phyloP scores from a whole-genome alignment of 108 stramenopile genomes.

The Cyclostephanos invisitatus region DNA sequence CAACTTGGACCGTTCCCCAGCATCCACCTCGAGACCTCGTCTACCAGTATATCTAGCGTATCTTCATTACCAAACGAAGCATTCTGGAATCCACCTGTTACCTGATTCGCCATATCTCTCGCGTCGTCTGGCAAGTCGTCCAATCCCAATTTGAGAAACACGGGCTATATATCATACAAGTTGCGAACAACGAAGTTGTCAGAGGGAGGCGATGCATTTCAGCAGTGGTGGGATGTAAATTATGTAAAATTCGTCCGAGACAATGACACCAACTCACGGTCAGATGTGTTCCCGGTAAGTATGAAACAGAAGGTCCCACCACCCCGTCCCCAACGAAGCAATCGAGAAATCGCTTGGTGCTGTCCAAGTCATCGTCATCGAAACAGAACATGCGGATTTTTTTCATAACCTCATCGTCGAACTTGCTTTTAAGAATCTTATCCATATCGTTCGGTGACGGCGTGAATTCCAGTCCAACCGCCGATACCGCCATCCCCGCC shows the following conservation, averaged over 20 bases:
- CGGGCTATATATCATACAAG: conserved; percentile 50
- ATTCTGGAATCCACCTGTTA: conserved; percentile 72
- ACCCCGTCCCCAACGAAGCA: conserved; percentile 19
- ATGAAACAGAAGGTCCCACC: conserved; percentile 30
- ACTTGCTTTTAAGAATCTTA: conserved; percentile 64
- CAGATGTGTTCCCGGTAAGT: conserved; percentile 73
- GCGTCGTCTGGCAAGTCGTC: conserved; percentile 68
- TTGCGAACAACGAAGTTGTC: neutral
- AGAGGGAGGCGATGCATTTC: neutral
- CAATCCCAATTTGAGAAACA: conserved; percentile 65
- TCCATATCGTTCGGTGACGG: conserved; percentile 65
- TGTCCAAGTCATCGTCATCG: conserved; percentile 77
- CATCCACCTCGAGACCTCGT: conserved; percentile 75
- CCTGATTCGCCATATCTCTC: conserved; percentile 66
- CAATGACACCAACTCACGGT: conserved; percentile 37
- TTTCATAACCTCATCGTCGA: conserved; percentile 50
- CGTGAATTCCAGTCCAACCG: conserved; percentile 76
- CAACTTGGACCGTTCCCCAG: conserved; percentile 52
- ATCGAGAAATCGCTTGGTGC: conserved; percentile 53
- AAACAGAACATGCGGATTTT: conserved; percentile 77
- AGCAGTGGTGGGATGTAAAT: neutral
- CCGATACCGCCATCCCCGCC: conserved; percentile 67
- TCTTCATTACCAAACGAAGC: conserved; percentile 78
- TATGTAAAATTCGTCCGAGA: neutral
- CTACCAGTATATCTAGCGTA: conserved; percentile 52